Evolutionary conservation across 208 protist species (phyloP).

Genomic region (Crithidia sp.): DNA sequence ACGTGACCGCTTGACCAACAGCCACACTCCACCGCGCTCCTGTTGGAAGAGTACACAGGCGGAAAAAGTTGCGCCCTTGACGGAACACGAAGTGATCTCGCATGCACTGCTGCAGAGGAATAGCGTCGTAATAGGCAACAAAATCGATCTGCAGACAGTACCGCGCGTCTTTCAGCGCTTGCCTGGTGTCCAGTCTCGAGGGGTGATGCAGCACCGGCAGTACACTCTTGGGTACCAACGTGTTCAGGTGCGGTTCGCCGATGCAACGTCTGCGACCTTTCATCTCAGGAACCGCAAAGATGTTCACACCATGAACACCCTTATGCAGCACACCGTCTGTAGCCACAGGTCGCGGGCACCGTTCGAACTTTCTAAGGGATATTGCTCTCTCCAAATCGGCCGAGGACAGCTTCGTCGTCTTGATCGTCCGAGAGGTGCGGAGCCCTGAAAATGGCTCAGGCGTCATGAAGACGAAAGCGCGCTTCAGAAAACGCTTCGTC

Average conservation of each 20-base stretch:
- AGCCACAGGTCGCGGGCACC: neutral
- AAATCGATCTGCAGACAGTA: neutral
- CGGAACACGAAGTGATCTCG: neutral
- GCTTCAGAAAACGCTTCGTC: neutral
- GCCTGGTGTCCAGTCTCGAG: neutral
- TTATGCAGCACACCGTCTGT: neutral
- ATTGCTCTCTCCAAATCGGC: neutral
- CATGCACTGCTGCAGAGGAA: neutral
- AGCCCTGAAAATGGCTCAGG: neutral
- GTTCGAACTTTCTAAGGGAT: neutral
- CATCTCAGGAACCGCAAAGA: neutral
- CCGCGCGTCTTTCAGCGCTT: neutral
- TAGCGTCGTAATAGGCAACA: neutral
- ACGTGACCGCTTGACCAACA: neutral
- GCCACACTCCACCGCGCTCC: constrained; percentile 6
- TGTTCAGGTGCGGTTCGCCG: neutral
- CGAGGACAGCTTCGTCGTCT: neutral
- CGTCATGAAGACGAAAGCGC: neutral
- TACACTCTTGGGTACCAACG: neutral
- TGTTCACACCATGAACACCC: neutral
- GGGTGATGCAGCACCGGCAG: neutral
- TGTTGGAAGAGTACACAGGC: constrained; percentile 1
- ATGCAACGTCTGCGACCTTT: neutral
- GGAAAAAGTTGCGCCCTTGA: neutral
- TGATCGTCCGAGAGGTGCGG: neutral